Evolutionary conservation across 192 early-diverging fungal genomes (phyloP), one percentile per base, ranked within the genome.

Genomic region (Rhizophlyctis rosea): DNA sequence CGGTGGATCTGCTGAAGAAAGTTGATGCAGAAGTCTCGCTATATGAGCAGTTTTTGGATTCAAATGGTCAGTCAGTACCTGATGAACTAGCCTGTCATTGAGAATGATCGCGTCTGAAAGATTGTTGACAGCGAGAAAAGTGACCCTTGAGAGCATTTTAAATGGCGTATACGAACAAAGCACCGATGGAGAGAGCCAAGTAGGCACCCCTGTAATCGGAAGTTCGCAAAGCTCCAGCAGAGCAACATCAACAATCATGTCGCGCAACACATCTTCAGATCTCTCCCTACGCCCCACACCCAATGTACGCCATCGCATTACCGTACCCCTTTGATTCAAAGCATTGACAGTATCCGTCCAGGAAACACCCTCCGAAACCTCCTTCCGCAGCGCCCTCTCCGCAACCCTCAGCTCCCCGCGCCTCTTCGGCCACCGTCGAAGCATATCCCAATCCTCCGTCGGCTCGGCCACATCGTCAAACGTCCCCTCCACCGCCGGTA

Each of bases 11-110:
- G 30, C 52, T 76, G 50, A 59, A 59, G 25, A 32, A 29, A 18
- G 61, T 77, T 30, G 61, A 54, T 14, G 52, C 57, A 16, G 70
- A 72, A 47, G 70, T 70, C 25, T 25, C 62, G 4, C 35, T 77
- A 1, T 77, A 73, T 47, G 75, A 70, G 21, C 69, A 77, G 61
- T 77, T 77, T 64, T 64, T 68, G 34, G 62, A 68, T 3, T 29
- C 54, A 7, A 53, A 50, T 48, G 61, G 75, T 72, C 62, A 13
- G 50, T 11, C 30, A 2, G 51, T 35, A 28, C 13, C 34, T 62
- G 1, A 18, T 11, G 1, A 32, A 31, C 28, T 23, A 21, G 18
- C 2, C 36, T 18, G 23, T 36, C 30, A 31, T 47, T 27, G n/a
- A 28, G 27, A 57, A 27, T 18, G 32, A 67, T 44, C 23, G 18